Base-by-base conservation (phyloP, 2,329 filamentous ascomycete genomes). In the Ambrosiella beaveri region DNA sequence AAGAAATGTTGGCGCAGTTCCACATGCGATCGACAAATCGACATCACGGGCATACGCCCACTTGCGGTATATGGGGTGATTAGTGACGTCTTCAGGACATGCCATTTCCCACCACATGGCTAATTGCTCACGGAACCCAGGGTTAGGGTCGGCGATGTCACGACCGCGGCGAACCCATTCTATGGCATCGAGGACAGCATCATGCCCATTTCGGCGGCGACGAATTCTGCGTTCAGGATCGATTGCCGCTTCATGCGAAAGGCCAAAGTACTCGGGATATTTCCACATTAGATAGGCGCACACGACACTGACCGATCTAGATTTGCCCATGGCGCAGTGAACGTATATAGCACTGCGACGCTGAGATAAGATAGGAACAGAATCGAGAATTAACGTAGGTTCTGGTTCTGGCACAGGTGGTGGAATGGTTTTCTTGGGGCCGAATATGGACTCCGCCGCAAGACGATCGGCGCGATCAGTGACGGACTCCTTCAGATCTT, bases 241-340 rank as follows among this genome's bases (percentile, higher is more conserved):
- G 7, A 57, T 52, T 59, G 77, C 73, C 63, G 71, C 73, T 63
- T 78, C 71, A 47, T 68, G 57, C 56, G 68, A 63, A 59, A 70
- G 66, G 8, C 71, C 69, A 64, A 80, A 80, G 57, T 74, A 75
- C 40, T 74, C 68, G 4, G 80, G 78, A 63, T 81, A 75, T 64
- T 78, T 79, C 70, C 79, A 82, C 62, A 97, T 84, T 55, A 97
- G 75, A 70, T 90, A 97, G 61, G 93, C 91, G 59, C 94, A 78
- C 57, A 88, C 78, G 63, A 87, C 80, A 38, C 88, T 84, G 63
- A 91, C 86, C 53, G 91, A 97, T 60, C 93, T 86, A 39, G 90
- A 96, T 71, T 94, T 95, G 57, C 93, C 93, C 82, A 95, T 95
- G 19, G 89, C 91, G 76, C 93, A 95, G 71, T 78, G 75, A 8